Conservation (phyloP, 352 stramenopile genomes). For the Phytophthora idaei region DNA sequence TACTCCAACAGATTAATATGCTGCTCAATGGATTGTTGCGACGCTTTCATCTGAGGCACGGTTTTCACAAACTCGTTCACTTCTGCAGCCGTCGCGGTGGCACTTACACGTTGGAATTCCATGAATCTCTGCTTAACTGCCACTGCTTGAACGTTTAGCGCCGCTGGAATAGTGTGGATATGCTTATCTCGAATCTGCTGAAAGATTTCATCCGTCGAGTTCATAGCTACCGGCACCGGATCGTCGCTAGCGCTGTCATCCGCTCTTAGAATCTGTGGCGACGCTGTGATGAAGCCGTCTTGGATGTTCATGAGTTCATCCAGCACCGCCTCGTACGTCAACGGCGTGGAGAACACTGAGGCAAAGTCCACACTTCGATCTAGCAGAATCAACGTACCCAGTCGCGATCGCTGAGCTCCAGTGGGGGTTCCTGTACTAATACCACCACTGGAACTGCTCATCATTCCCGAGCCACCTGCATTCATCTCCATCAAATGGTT, state of each 20-base stretch:
- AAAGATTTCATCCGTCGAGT: slow-evolving; percentile 64
- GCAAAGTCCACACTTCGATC: slow-evolving; percentile 76
- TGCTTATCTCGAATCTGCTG: slow-evolving; percentile 68
- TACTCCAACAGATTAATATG: slow-evolving; percentile 70
- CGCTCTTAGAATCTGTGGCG: slow-evolving; percentile 44
- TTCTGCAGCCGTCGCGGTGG: slow-evolving; percentile 54
- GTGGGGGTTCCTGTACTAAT: slow-evolving; percentile 4
- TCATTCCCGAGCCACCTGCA: slow-evolving; percentile 23
- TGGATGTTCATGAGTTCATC: slow-evolving; percentile 68
- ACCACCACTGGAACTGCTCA: slow-evolving; percentile 4
- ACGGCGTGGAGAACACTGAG: slow-evolving; percentile 63
- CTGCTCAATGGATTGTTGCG: slow-evolving; percentile 57
- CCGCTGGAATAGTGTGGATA: slow-evolving; percentile 54
- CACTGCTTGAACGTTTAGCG: slow-evolving; percentile 57
- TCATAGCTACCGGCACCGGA: slow-evolving; percentile 50
- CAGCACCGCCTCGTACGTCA: slow-evolving; percentile 77
- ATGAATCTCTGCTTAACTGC: slow-evolving; percentile 58
- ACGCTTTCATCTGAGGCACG: slow-evolving; percentile 64
- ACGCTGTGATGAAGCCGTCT: slow-evolving; percentile 58
- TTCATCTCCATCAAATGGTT: slow-evolving; percentile 68
- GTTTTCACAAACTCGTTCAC: slow-evolving; percentile 76
- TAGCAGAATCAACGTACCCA: slow-evolving; percentile 73
- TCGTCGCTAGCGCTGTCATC: slow-evolving; percentile 38
- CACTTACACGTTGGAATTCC: slow-evolving; percentile 57
- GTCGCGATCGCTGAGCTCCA: slow-evolving; percentile 15